phyloP scores from a whole-genome alignment of 164 flowering plant species.

The Dillenia suffruticosa region DNA sequence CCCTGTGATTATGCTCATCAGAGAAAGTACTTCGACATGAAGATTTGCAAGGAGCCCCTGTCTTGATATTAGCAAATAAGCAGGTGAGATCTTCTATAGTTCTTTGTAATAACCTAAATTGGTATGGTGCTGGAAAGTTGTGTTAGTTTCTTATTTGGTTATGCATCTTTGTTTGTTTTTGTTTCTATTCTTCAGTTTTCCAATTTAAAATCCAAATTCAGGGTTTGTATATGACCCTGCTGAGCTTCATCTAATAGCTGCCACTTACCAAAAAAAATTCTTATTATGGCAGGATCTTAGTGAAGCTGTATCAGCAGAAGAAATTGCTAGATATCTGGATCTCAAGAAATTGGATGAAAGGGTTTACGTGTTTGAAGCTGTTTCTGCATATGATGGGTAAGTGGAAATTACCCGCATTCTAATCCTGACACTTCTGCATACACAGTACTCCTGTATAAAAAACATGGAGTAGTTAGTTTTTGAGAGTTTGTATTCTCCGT shows the following conservation, averaged over 20 bases:
- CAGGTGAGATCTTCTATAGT: conserved; percentile 47
- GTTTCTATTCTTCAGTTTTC: too few species aligned
- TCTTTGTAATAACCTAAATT: not conserved
- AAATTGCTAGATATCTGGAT: conserved; percentile 82
- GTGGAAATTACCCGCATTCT: conserved; percentile 1
- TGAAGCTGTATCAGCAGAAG: conserved; percentile 76
- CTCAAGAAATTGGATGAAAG: conserved; percentile 92
- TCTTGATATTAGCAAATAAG: conserved; percentile 88
- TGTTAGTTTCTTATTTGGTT: too few species aligned
- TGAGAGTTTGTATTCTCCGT: too few species aligned
- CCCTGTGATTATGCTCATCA: conserved; percentile 22
- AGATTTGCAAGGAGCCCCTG: conserved; percentile 94
- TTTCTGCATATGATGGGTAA: conserved; percentile 92
- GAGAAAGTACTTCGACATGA: conserved; percentile 88
- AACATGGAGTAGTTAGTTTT: too few species aligned
- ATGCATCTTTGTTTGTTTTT: too few species aligned
- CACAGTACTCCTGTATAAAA: too few species aligned
- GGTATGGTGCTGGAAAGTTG: too few species aligned
- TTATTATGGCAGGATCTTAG: conserved; percentile 62
- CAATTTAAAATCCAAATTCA: too few species aligned
- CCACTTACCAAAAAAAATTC: not conserved
- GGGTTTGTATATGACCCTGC: too few species aligned
- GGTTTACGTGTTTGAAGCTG: conserved; percentile 77
- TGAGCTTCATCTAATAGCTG: too few species aligned
- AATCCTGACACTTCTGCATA: too few species aligned